Conservation (phyloP, 106 monocot genomes). For the Dendrobium officinale region DNA sequence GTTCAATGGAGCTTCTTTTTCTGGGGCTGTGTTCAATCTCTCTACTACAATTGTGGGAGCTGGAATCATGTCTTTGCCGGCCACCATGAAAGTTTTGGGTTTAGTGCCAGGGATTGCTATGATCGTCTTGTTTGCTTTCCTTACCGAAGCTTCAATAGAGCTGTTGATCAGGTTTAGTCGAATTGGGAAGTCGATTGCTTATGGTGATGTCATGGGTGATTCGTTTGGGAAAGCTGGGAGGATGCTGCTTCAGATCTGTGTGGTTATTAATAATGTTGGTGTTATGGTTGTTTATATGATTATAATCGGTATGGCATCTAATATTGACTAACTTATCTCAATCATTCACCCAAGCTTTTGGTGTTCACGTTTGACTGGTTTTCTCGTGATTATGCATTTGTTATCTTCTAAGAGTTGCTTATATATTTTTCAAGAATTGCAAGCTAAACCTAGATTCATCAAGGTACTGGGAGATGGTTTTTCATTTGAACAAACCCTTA, state of each 20-base stretch:
- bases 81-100: constrained; percentile 60
- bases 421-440: background rate
- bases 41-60: constrained; percentile 69
- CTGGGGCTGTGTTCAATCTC: constrained; percentile 60
- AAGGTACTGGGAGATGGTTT: background rate
- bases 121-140: constrained; percentile 49
- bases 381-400: background rate
- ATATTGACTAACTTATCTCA: background rate
- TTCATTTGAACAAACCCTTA: background rate
- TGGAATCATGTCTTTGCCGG: constrained; percentile 67
- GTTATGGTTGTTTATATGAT: constrained; percentile 66
- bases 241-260: constrained; percentile 42
- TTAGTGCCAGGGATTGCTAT: constrained; percentile 44
- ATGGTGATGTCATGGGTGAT: constrained; percentile 53
- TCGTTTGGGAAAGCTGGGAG: constrained; percentile 43
- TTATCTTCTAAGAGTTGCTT: background rate
- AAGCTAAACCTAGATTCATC: background rate
- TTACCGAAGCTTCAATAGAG: constrained; percentile 49
- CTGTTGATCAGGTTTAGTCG: constrained; percentile 52
- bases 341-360: background rate
- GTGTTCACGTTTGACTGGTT: background rate
- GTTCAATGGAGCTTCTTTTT: constrained; percentile 50
- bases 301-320: constrained; percentile 46
- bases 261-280: constrained; percentile 55
- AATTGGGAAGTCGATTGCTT: constrained; percentile 31